A percentile compares a stretch with the other conserved stretches of the same genome.
Conservation (phyloP, 2,329 filamentous ascomycete species). For the Talaromyces sp. region DNA sequence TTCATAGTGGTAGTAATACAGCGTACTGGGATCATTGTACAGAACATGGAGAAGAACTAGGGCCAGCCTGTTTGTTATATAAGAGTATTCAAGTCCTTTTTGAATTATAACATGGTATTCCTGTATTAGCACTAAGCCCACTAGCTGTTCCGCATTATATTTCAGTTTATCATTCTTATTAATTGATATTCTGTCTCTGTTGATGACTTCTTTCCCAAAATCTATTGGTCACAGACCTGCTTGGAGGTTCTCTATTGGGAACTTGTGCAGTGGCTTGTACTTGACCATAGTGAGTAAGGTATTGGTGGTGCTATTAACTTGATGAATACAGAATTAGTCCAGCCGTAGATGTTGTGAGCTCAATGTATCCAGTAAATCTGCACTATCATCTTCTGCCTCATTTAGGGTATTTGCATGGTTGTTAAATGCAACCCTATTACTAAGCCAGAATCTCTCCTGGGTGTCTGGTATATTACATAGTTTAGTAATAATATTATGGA, state of each 20-base stretch:
- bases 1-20: conserved; percentile 25
- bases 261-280: conserved; percentile 20
- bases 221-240: conserved; percentile 16
- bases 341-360: neutral
- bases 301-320: conserved; percentile 10
- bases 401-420: conserved; percentile 19
- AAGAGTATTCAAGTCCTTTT: conserved; percentile 24
- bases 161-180: conserved; percentile 8
- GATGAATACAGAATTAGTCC: conserved; percentile 21
- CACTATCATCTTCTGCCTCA: neutral
- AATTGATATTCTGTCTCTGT: conserved; percentile 10
- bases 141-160: conserved; percentile 12
- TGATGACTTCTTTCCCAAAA: conserved; percentile 18
- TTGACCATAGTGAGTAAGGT: conserved; percentile 15
- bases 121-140: conserved; percentile 19
- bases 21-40: conserved; percentile 18
- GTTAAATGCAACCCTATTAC: conserved; percentile 18
- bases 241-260: conserved; percentile 13
- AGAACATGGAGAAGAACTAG: conserved; percentile 18
- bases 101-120: conserved; percentile 28
- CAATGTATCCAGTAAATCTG: neutral
- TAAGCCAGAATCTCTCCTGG: conserved; percentile 17
- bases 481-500: conserved; percentile 14
- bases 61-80: conserved; percentile 19
- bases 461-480: conserved; percentile 17